A percentile compares a stretch with the other conserved stretches of the same genome.
Evolutionary conservation across 331 rosid species (phyloP).

Genomic region (Pyrus hybrid): DNA sequence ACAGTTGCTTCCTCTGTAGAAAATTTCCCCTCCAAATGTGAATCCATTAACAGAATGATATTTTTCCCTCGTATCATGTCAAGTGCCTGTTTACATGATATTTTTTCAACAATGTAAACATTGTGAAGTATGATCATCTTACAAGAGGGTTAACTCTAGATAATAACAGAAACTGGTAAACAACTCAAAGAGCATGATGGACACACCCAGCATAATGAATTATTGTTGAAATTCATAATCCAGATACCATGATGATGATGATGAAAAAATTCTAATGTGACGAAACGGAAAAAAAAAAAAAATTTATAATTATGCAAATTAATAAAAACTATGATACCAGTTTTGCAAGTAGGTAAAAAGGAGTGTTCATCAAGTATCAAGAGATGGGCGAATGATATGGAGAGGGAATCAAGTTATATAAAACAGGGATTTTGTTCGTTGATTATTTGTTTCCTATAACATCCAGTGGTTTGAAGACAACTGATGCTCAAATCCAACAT

Average conservation of each 20-base stretch:
- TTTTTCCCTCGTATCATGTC: constrained; percentile 93
- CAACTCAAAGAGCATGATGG: neutral
- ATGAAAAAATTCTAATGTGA: neutral
- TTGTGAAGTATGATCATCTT: too few relatives aligned
- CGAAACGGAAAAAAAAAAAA: neutral
- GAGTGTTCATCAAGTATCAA: neutral
- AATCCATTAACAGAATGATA: constrained; percentile 78
- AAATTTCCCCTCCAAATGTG: constrained; percentile 93
- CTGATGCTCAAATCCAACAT: neutral
- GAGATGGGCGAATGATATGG: neutral
- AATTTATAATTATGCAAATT: neutral
- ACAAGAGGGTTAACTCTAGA: neutral
- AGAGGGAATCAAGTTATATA: neutral
- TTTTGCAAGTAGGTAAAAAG: neutral
- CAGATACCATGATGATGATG: neutral
- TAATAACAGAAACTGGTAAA: neutral
- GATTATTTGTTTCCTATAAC: neutral
- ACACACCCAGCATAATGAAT: neutral
- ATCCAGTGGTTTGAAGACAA: constrained; percentile 9
- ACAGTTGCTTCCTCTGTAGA: constrained; percentile 82
- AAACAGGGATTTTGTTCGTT: neutral
- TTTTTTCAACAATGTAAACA: neutral
- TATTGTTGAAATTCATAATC: neutral
- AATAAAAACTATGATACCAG: neutral
- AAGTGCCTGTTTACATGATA: constrained; percentile 70